Percentiles rank a stretch among this genome's conserved stretches.
phyloP scores from a whole-genome alignment of 768 basidiomycete genomes.

The Agrocybe praecox region DNA sequence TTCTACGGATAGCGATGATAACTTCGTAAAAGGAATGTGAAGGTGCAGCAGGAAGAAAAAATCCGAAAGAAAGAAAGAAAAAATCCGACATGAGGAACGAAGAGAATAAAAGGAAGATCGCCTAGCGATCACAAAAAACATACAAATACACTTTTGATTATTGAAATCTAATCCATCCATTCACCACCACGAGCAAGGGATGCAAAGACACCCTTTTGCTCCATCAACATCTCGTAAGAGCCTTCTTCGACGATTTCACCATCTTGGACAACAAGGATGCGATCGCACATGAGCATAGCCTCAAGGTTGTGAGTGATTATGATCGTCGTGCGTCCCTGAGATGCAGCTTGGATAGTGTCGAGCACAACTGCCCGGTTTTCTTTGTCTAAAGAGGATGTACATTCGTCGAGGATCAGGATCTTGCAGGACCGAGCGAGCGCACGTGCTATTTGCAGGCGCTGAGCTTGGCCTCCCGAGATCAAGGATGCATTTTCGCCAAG shows the following conservation, averaged over 20 bases:
- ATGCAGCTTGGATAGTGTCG: conserved; percentile 66
- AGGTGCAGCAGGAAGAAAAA: not conserved
- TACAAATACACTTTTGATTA: not conserved
- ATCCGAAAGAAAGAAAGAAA: not conserved
- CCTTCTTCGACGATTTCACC: conserved; percentile 82
- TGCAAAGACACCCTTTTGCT: conserved; percentile 56
- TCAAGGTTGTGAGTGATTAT: conserved; percentile 93
- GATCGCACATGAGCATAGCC: conserved; percentile 92
- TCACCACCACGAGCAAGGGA: conserved; percentile 80
- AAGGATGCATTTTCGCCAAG: conserved; percentile 92
- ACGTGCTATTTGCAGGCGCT: conserved; percentile 89
- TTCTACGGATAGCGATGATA: not conserved
- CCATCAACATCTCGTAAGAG: conserved; percentile 69
- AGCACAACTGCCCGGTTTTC: conserved; percentile 84
- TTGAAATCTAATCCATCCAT: conserved; percentile 41
- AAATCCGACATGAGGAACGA: not conserved
- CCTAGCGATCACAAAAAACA: not conserved
- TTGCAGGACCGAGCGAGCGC: conserved; percentile 77
- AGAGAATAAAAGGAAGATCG: not conserved
- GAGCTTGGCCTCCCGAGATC: conserved; percentile 94
- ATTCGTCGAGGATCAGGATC: conserved; percentile 90
- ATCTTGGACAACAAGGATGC: conserved; percentile 79
- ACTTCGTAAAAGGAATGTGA: too few species aligned
- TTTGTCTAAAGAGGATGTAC: conserved; percentile 89
- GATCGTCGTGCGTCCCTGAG: conserved; percentile 77